A percentile compares a stretch with the other conserved stretches of the same genome.
These are phyloP conservation scores for Marasmius tenuissimus DNA, from an alignment of 1,284 basidiomycete genomes.

Conservation along the genomic window DNA sequence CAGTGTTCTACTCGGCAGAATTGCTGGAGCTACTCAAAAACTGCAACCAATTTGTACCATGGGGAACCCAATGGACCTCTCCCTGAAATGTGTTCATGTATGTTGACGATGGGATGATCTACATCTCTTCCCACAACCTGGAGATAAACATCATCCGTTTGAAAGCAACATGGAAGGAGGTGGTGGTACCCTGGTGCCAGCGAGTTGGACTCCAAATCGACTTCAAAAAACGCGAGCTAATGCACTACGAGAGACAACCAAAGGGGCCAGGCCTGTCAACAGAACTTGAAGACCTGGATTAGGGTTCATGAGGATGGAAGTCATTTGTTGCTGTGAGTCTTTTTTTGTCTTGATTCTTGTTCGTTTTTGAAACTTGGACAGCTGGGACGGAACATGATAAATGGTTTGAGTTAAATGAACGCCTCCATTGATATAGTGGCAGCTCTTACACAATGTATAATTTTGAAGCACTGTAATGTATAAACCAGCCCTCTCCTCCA, in stretches of 20 bases:
- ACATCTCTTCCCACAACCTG: constrained; percentile 15
- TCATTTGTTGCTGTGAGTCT: no score
- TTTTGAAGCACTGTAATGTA: no score
- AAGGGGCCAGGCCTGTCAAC: no score
- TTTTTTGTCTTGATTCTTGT: no score
- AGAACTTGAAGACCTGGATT: no score
- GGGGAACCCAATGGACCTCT: not conserved
- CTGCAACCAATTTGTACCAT: not conserved
- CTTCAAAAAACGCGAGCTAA: constrained; percentile 2
- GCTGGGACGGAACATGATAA: no score
- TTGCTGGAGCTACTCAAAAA: constrained; percentile 17
- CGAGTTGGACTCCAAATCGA: constrained; percentile 2
- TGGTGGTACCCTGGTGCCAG: not conserved
- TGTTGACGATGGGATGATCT: constrained; percentile 20
- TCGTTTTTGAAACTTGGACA: no score
- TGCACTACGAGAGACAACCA: constrained; percentile 1
- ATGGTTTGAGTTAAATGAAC: no score
- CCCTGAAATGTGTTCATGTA: constrained; percentile 15
- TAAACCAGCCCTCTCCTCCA: no score
- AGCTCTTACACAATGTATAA: no score
- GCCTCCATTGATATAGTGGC: no score
- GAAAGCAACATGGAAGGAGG: not conserved
- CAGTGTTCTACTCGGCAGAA: constrained; percentile 19
- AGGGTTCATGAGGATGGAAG: no score
- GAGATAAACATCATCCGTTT: constrained; percentile 16